Conservation (phyloP, 2,329 filamentous ascomycete genomes). For the Orbilia oligospora region DNA sequence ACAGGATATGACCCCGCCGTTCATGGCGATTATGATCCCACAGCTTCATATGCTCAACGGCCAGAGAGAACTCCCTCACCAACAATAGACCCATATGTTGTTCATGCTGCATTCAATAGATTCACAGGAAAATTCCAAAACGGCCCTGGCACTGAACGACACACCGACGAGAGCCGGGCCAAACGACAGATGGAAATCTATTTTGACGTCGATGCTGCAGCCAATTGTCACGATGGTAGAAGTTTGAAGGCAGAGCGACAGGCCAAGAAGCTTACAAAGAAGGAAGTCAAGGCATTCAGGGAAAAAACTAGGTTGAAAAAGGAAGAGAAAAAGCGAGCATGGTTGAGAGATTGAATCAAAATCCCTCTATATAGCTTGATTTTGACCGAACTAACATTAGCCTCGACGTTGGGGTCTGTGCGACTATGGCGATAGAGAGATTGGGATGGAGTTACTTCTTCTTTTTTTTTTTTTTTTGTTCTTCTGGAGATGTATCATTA, state of each 20-base stretch:
- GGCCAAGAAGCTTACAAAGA: constrained; percentile 84
- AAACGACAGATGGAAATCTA: constrained; percentile 90
- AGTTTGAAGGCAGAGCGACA: constrained; percentile 92
- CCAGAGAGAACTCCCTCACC: constrained; percentile 66
- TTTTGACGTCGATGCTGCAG: constrained; percentile 95
- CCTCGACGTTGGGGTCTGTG: background rate
- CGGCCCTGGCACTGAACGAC: constrained; percentile 75
- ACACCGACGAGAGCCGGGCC: constrained; percentile 89
- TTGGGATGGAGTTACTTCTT: constrained; percentile 12
- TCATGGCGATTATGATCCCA: constrained; percentile 95
- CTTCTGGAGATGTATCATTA: constrained; percentile 22
- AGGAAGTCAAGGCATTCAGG: constrained; percentile 91
- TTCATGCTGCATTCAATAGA: constrained; percentile 86
- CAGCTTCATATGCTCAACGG: constrained; percentile 88
- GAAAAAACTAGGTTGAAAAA: constrained; percentile 90
- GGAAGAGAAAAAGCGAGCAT: constrained; percentile 92
- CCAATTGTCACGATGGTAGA: constrained; percentile 88
- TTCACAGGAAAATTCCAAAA: constrained; percentile 88
- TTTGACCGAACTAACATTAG: background rate
- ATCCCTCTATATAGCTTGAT: background rate
- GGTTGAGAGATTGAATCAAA: constrained; percentile 81
- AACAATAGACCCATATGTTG: constrained; percentile 72
- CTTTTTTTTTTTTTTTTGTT: background rate
- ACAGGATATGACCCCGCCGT: constrained; percentile 96
- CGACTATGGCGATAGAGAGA: constrained; percentile 7